Evolutionary conservation across 2,329 filamentous ascomycete genomes (phyloP).

Genomic region (Beauveria scarabaeidicola): DNA sequence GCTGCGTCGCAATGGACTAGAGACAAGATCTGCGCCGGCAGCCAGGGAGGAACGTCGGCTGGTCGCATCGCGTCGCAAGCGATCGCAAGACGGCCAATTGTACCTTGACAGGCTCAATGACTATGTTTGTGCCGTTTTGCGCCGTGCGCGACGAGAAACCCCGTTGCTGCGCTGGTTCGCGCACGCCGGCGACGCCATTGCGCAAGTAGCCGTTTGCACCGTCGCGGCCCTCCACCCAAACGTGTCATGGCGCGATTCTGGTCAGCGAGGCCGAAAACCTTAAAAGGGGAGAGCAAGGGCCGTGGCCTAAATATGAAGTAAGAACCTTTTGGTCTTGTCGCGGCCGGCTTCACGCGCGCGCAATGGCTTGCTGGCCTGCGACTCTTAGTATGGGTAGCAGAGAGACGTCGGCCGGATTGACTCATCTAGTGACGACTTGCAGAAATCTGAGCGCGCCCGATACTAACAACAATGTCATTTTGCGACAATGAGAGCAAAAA

Average conservation of each 20-base stretch:
- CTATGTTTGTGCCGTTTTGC: background rate
- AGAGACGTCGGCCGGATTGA: background rate
- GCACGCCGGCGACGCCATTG: background rate
- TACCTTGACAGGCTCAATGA: background rate
- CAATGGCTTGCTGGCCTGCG: background rate
- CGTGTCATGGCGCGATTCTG: background rate
- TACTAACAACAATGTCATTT: background rate
- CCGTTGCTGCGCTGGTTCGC: background rate
- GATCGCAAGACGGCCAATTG: background rate
- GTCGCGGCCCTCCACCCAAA: background rate
- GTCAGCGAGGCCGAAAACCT: background rate
- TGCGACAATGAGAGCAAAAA: too few relatives aligned
- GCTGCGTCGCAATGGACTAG: background rate
- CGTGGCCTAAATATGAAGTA: background rate
- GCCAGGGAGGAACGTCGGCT: background rate
- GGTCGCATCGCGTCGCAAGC: slow-evolving; percentile 4
- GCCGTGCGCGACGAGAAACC: background rate
- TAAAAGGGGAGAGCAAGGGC: background rate
- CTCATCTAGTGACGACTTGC: background rate
- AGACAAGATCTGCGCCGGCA: background rate
- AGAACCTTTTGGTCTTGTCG: background rate
- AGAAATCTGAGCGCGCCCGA: background rate
- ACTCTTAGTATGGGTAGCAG: background rate
- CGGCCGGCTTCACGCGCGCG: background rate
- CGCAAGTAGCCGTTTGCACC: background rate